These are phyloP conservation scores for Corrigiola litoralis DNA, from an alignment of 179 eudicot genomes.

Conservation along the genomic window DNA sequence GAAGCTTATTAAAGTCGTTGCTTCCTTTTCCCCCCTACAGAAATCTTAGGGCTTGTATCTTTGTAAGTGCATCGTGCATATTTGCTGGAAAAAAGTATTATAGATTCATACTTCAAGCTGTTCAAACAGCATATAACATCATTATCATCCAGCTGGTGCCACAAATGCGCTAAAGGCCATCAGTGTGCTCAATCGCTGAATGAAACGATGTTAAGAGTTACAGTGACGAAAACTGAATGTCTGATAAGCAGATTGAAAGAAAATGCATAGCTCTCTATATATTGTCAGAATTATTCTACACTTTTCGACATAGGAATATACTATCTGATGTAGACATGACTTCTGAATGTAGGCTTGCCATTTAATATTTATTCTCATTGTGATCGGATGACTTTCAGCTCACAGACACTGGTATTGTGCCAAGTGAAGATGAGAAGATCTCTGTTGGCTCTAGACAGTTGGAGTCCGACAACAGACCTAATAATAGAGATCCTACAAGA, in stretches of 20 bases:
- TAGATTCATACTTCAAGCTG: background rate
- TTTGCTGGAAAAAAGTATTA: background rate
- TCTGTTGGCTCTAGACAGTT: constrained; percentile 9
- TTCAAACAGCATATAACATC: background rate
- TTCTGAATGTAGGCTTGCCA: too few species aligned
- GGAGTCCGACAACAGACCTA: constrained; percentile 26
- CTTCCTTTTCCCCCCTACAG: background rate
- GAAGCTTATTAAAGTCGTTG: constrained; percentile 20
- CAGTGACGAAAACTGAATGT: background rate
- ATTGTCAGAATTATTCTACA: too few species aligned
- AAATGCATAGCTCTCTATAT: too few species aligned
- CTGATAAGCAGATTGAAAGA: too few species aligned
- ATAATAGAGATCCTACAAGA: constrained; percentile 28
- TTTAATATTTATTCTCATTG: too few species aligned
- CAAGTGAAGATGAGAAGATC: constrained; percentile 16
- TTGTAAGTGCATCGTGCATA: constrained; percentile 2
- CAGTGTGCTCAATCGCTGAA: background rate
- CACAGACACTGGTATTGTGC: constrained; percentile 4
- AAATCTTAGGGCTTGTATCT: background rate
- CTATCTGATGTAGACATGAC: too few species aligned
- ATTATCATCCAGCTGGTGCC: background rate
- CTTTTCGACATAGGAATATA: too few species aligned
- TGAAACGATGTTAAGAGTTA: background rate
- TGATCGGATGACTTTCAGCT: constrained; percentile 24
- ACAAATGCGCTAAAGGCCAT: background rate